Evolutionary conservation across 768 basidiomycete species (phyloP), one percentile per base, ranked within the genome.

Genomic region (Lactifluus volemus): DNA sequence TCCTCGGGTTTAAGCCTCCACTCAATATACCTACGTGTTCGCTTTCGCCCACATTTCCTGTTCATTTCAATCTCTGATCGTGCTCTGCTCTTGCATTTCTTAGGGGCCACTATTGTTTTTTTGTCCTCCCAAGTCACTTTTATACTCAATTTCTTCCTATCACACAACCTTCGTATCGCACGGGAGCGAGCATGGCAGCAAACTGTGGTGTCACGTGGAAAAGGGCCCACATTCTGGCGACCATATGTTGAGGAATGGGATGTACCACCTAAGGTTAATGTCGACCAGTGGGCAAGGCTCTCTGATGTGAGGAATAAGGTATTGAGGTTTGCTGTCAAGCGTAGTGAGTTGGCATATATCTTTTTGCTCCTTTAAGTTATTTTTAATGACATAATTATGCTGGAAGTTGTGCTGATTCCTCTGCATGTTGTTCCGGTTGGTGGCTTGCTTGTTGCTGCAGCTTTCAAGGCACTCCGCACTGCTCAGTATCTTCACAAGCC

Each of bases 211-310:
- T 95, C 92, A 5, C 82, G 93, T 1, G 86, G 86, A 12, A 96
- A 96, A 67, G 84, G 85, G 0, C 74, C 79, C 0, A 84, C 88
- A 9, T 96, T 95, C 74, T 98, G 92, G 91, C 77, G 79, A 60
- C 82, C 84, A 0, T 92, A 91, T 62, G 82, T 88, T 0, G 87
- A 94, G 68, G 91, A 92, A 71, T 89, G 87, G 88, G 79, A 84
- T 29, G 68, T 73, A 2, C 88, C 88, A 0, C 85, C 82, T 0
- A 65, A 66, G 0, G 71, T 80, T 5, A 66, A 72, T 11, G 70
- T 71, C 73, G n/a, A 61, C 63, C 59, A 66, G 67, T 67, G 68
- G 72, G 59, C 68, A 63, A 15, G 67, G 71, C 15, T 55, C 73
- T 54, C 71, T 71, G 56, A 73, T 69, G 70, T 65, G 77, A 38